These are phyloP conservation scores for Colletotrichum caudatum DNA, from an alignment of 2,329 filamentous ascomycete genomes.

Conservation along the genomic window DNA sequence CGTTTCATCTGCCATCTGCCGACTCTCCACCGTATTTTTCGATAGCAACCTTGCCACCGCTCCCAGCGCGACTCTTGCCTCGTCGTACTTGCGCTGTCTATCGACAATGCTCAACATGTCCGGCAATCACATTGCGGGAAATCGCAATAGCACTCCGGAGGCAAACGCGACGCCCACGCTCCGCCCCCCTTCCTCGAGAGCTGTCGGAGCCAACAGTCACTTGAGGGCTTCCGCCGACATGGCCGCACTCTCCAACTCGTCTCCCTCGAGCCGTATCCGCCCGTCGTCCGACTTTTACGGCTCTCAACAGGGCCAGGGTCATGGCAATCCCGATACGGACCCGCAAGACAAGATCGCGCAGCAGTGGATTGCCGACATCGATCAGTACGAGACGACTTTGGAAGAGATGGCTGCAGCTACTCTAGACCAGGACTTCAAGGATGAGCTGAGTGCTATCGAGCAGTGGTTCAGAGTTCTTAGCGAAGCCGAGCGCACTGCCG, in stretches of 20 bases:
- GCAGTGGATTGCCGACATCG: slow-evolving; percentile 99
- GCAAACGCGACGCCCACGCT: slow-evolving; percentile 84
- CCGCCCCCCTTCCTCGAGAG: slow-evolving; percentile 83
- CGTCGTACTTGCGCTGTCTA: slow-evolving; percentile 36
- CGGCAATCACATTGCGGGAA: slow-evolving; percentile 77
- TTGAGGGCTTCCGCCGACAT: slow-evolving; percentile 97
- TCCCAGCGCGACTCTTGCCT: slow-evolving; percentile 20
- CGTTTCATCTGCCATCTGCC: slow-evolving; percentile 40
- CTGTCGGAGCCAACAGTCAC: slow-evolving; percentile 82
- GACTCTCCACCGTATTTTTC: slow-evolving; percentile 23
- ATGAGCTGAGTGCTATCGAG: slow-evolving; percentile 97
- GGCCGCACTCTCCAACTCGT: slow-evolving; percentile 78
- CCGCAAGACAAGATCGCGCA: slow-evolving; percentile 93
- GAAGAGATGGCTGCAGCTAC: slow-evolving; percentile 99
- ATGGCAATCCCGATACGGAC: slow-evolving; percentile 78
- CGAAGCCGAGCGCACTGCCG: slow-evolving; percentile 95
- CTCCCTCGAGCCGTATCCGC: slow-evolving; percentile 83
- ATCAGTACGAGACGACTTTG: slow-evolving; percentile 98
- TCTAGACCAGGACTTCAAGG: slow-evolving; percentile 99
- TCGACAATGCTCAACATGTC: slow-evolving; percentile 70
- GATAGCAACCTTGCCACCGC: slow-evolving; percentile 28
- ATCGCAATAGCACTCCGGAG: slow-evolving; percentile 98
- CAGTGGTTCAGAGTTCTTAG: slow-evolving; percentile 99
- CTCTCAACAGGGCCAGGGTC: slow-evolving; percentile 74
- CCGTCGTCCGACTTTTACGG: slow-evolving; percentile 97